Conservation (phyloP, 495 filamentous ascomycete species). For the Penicilliopsis zonata region DNA sequence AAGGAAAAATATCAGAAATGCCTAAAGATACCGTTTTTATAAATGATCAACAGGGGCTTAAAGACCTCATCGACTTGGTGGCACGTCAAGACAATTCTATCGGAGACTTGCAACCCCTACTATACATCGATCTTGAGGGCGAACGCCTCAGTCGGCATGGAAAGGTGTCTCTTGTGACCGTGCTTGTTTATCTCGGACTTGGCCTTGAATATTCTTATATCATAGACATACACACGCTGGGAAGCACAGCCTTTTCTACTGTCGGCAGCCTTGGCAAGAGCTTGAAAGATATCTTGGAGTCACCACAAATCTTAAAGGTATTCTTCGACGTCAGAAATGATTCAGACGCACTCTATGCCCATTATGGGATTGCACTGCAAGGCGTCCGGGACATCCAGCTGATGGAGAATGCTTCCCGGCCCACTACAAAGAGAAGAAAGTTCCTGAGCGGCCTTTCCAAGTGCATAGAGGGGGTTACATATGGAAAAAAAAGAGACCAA, state of each 20-base stretch:
- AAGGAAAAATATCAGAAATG: too few relatives aligned
- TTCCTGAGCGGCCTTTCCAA: slow-evolving; percentile 25
- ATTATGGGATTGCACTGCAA: slow-evolving; percentile 21
- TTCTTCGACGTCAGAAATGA: slow-evolving; percentile 34
- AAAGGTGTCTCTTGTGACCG: slow-evolving; percentile 36
- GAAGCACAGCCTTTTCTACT: slow-evolving; percentile 30
- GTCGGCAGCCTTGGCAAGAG: slow-evolving; percentile 14
- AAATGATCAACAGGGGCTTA: too few relatives aligned
- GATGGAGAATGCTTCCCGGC: slow-evolving; percentile 36
- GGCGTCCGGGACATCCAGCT: slow-evolving; percentile 44
- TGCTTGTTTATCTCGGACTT: slow-evolving; percentile 20
- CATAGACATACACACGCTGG: slow-evolving; percentile 38
- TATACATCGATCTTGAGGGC: slow-evolving; percentile 48
- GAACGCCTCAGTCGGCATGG: slow-evolving; percentile 34
- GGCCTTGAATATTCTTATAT: slow-evolving; percentile 28
- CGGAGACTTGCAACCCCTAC: neutral
- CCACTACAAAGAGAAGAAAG: slow-evolving; percentile 8
- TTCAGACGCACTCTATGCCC: slow-evolving; percentile 40
- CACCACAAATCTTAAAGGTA: slow-evolving; percentile 15
- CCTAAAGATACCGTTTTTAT: too few relatives aligned
- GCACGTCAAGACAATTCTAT: neutral
- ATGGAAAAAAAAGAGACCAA: slow-evolving; percentile 6
- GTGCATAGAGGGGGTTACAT: slow-evolving; percentile 30
- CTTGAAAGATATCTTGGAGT: slow-evolving; percentile 39
- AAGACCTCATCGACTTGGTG: too few relatives aligned